Percentiles rank a stretch among this genome's conserved stretches.
phyloP scores from a whole-genome alignment of 495 filamentous ascomycete genomes.

The Talaromyces ruber region DNA sequence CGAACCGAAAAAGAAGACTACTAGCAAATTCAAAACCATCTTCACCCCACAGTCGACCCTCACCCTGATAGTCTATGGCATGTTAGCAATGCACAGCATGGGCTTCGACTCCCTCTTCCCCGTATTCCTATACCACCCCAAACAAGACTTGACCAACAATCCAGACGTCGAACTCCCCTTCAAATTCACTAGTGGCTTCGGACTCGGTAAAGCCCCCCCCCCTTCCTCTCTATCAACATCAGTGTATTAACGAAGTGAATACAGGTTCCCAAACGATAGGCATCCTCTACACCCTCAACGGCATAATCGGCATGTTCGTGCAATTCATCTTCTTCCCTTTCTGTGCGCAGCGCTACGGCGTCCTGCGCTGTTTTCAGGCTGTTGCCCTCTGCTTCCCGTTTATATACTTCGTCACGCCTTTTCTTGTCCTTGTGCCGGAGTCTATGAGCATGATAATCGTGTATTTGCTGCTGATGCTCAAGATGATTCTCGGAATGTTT shows the following conservation, averaged over 20 bases:
- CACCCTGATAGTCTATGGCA: constrained; percentile 65
- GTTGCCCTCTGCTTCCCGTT: constrained; percentile 22
- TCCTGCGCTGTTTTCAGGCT: constrained; percentile 57
- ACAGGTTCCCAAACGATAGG: constrained; percentile 60
- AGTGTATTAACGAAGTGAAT: neutral
- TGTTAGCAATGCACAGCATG: constrained; percentile 67
- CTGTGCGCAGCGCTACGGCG: constrained; percentile 58
- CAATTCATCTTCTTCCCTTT: constrained; percentile 76
- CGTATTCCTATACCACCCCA: constrained; percentile 71
- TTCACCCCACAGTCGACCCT: constrained; percentile 69
- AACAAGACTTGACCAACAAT: constrained; percentile 42
- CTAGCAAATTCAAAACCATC: constrained; percentile 50
- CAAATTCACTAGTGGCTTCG: constrained; percentile 72
- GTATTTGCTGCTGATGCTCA: constrained; percentile 53
- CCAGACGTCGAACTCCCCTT: constrained; percentile 59
- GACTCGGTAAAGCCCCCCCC: constrained; percentile 35
- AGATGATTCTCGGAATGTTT: constrained; percentile 65
- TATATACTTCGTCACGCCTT: constrained; percentile 18
- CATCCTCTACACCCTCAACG: constrained; percentile 67
- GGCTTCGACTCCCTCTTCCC: constrained; percentile 75
- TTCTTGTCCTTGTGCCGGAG: constrained; percentile 7
- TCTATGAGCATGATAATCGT: constrained; percentile 25
- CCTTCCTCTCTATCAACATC: neutral
- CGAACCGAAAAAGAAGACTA: constrained; percentile 15
- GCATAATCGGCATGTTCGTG: constrained; percentile 58